These are phyloP conservation scores for Fraxinus velutina DNA, from an alignment of 305 asterid species.

Conservation along the genomic window DNA sequence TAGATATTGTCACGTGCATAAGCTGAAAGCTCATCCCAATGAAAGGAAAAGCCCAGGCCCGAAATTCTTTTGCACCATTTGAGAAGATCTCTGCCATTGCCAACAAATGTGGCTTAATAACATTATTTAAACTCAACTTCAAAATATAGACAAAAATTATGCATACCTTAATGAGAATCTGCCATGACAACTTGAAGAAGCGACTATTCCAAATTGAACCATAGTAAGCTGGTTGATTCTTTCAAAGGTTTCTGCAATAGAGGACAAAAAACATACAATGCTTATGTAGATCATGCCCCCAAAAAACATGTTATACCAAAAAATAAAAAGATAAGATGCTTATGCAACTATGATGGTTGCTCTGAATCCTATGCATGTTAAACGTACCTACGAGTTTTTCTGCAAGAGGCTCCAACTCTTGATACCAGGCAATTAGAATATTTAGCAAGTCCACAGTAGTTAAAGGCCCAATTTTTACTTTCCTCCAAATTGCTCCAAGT, in stretches of 20 bases:
- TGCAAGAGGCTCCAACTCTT: slow-evolving; percentile 52
- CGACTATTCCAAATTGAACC: slow-evolving; percentile 41
- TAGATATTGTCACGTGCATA: slow-evolving; percentile 51
- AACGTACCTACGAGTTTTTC: slow-evolving; percentile 60
- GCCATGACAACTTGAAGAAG: slow-evolving; percentile 44
- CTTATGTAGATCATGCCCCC: background rate
- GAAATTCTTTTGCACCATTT: slow-evolving; percentile 85
- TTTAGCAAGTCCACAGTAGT: slow-evolving; percentile 54
- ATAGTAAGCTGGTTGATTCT: slow-evolving; percentile 55
- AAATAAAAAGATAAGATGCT: background rate
- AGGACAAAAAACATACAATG: slow-evolving; percentile 7
- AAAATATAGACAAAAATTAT: background rate
- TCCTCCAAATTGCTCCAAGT: slow-evolving; percentile 84
- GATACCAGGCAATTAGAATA: slow-evolving; percentile 67
- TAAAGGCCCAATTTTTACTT: slow-evolving; percentile 59
- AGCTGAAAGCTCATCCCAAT: slow-evolving; percentile 40
- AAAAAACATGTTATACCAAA: background rate
- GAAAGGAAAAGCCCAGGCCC: slow-evolving; percentile 41
- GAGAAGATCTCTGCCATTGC: slow-evolving; percentile 72
- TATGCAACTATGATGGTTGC: background rate
- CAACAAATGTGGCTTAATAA: slow-evolving; percentile 21
- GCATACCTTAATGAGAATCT: slow-evolving; percentile 82
- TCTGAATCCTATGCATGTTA: background rate
- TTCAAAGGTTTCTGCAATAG: slow-evolving; percentile 64
- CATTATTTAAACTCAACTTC: background rate